Conservation (phyloP, 306 rosid genomes). For the Corylus avellana region DNA sequence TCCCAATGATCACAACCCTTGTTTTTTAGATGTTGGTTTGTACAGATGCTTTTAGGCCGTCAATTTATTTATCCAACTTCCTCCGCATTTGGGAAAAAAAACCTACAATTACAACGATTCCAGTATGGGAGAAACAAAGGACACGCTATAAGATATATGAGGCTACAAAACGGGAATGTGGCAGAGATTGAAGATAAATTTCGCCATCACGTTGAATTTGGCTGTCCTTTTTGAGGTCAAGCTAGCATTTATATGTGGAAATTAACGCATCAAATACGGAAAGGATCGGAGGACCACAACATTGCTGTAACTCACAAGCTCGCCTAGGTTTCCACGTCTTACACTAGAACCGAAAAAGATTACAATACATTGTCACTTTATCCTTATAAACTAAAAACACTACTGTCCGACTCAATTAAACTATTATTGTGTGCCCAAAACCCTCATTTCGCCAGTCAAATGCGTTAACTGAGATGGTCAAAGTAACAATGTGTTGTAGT, state of each 20-base stretch:
- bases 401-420: too few species aligned
- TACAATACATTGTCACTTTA: too few species aligned
- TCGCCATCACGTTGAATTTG: conserved; percentile 26
- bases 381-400: too few species aligned
- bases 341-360: too few species aligned
- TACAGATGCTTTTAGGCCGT: not conserved
- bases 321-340: too few species aligned
- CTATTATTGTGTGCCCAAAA: too few species aligned
- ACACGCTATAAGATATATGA: not conserved
- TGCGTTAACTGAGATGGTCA: too few species aligned
- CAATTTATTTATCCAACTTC: not conserved
- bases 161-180: conserved; percentile 24
- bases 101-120: not conserved
- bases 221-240: not conserved
- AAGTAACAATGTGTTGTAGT: too few species aligned
- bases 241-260: not conserved
- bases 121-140: conserved; percentile 5
- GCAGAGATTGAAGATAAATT: conserved; percentile 26
- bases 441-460: too few species aligned
- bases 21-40: not conserved
- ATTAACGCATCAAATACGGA: too few species aligned
- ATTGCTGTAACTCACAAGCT: too few species aligned
- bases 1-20: conserved; percentile 14
- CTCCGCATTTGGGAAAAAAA: not conserved
- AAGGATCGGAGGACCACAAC: too few species aligned